A percentile compares a stretch with the other conserved stretches of the same genome.
Evolutionary conservation across 306 rosid genomes (phyloP).

Genomic region (Heteromeles arbutifolia): DNA sequence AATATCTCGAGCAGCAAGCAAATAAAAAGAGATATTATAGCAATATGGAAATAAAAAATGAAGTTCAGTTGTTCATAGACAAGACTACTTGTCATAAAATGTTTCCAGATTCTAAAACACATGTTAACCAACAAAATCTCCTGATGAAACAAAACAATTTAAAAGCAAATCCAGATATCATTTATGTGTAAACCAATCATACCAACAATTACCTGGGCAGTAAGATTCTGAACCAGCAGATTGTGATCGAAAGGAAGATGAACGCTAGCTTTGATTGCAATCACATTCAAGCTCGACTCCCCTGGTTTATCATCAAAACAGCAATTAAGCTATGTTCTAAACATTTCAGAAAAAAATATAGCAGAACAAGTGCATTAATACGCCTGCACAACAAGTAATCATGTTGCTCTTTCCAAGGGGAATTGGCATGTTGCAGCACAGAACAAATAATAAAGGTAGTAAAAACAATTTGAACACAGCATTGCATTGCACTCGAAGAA

Average conservation of each 20-base stretch:
- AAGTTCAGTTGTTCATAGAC: neutral
- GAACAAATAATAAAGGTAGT: neutral
- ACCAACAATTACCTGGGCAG: constrained; percentile 54
- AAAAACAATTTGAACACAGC: neutral
- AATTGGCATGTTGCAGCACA: neutral
- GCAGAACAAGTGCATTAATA: neutral
- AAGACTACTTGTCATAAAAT: neutral
- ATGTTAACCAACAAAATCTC: neutral
- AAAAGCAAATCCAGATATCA: neutral
- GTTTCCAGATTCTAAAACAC: neutral
- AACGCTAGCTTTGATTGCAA: constrained; percentile 80
- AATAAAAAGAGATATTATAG: neutral
- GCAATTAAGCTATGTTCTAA: constrained; percentile 17
- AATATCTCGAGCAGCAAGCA: neutral
- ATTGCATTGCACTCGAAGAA: neutral
- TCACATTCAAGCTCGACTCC: constrained; percentile 59
- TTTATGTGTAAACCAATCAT: neutral
- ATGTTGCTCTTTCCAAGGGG: neutral
- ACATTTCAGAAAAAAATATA: neutral
- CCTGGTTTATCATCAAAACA: constrained; percentile 52
- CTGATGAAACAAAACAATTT: neutral
- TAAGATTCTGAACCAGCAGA: constrained; percentile 78
- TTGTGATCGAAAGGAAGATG: constrained; percentile 78
- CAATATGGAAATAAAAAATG: neutral
- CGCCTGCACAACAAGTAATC: neutral